These are phyloP conservation scores for Kazachstania kunashirensis DNA, from an alignment of 805 yeast genomes.

Conservation along the genomic window DNA sequence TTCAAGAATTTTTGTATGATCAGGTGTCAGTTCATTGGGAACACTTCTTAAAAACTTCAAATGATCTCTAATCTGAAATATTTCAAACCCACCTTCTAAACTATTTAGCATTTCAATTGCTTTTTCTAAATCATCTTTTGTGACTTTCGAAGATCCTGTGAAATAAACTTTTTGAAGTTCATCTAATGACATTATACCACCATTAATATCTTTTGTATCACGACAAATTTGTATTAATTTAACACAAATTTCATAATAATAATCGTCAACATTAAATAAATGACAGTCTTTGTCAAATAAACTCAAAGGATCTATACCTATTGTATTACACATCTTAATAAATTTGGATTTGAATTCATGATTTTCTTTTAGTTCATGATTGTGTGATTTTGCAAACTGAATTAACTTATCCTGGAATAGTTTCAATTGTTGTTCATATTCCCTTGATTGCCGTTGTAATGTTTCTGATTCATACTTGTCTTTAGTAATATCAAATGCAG, in stretches of 20 bases:
- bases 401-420: slow-evolving; percentile 70
- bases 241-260: slow-evolving; percentile 58
- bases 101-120: slow-evolving; percentile 44
- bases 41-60: slow-evolving; percentile 50
- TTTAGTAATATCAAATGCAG: slow-evolving; percentile 34
- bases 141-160: slow-evolving; percentile 23
- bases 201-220: slow-evolving; percentile 60
- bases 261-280: slow-evolving; percentile 36
- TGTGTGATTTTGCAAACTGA: slow-evolving; percentile 67
- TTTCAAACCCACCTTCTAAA: slow-evolving; percentile 64
- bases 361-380: slow-evolving; percentile 53
- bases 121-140: slow-evolving; percentile 44
- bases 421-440: slow-evolving; percentile 58
- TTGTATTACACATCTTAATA: slow-evolving; percentile 62
- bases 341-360: slow-evolving; percentile 61
- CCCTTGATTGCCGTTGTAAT: slow-evolving; percentile 44
- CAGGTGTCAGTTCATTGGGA: slow-evolving; percentile 55
- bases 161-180: slow-evolving; percentile 35
- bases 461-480: slow-evolving; percentile 9
- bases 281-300: slow-evolving; percentile 29
- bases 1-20: slow-evolving; percentile 63
- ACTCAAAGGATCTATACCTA: slow-evolving; percentile 74
- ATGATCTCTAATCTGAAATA: slow-evolving; percentile 40
- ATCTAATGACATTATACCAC: slow-evolving; percentile 64
- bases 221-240: slow-evolving; percentile 70